Conservation (phyloP, 1,284 basidiomycete species). For the Ganoderma sinense region DNA sequence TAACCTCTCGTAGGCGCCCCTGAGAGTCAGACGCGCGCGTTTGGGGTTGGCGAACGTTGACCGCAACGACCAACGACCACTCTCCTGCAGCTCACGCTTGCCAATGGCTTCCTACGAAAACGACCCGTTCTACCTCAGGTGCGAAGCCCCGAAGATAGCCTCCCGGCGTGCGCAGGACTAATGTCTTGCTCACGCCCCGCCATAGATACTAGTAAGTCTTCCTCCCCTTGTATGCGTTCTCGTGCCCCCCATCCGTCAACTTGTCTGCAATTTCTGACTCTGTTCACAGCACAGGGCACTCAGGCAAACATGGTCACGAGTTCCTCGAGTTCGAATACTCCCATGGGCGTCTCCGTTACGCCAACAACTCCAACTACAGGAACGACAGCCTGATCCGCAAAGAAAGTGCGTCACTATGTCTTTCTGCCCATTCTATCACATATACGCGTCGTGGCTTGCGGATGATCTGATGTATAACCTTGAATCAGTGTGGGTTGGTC, state of each 20-base stretch:
- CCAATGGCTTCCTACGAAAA: constrained; percentile 49
- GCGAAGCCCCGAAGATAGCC: constrained; percentile 42
- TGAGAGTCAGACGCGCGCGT: background rate
- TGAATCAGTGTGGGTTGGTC: constrained; percentile 89
- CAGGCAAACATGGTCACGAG: constrained; percentile 96
- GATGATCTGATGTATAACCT: constrained; percentile 4
- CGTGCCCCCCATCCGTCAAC: background rate
- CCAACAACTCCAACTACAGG: constrained; percentile 99
- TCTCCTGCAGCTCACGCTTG: background rate
- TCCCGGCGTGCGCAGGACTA: constrained; percentile 40
- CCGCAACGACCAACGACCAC: background rate
- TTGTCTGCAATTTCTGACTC: constrained; percentile 16
- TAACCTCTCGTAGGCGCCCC: background rate
- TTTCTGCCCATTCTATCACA: constrained; percentile 5
- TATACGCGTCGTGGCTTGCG: background rate
- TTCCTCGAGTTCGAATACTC: constrained; percentile 99
- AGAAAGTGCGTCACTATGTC: constrained; percentile 79
- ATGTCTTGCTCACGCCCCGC: constrained; percentile 39
- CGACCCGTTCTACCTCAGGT: constrained; percentile 89
- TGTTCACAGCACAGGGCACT: constrained; percentile 85
- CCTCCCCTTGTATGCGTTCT: constrained; percentile 7
- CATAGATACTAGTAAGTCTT: constrained; percentile 82
- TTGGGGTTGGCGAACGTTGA: background rate
- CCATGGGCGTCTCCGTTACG: constrained; percentile 94
- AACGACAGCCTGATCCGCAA: constrained; percentile 98